Percentiles rank a stretch among this genome's conserved stretches.
phyloP scores from a whole-genome alignment of 352 stramenopile genomes.

The Hyphochytrium catenoides region DNA sequence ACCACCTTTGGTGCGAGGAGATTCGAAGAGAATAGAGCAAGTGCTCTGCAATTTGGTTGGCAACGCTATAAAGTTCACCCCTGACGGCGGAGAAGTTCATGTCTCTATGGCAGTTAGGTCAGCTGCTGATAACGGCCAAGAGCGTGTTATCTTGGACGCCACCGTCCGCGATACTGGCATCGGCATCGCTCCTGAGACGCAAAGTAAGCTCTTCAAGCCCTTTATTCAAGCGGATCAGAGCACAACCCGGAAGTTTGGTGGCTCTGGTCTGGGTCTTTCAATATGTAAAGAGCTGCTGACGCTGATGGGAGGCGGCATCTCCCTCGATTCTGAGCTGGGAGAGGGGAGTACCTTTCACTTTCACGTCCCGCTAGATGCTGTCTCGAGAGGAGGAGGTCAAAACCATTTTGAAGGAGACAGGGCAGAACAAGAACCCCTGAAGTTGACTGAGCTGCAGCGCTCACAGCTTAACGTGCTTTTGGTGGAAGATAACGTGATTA shows the following conservation, averaged over 20 bases:
- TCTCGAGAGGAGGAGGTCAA: background rate
- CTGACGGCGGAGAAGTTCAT: too few species aligned
- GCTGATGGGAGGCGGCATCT: conserved; percentile 3
- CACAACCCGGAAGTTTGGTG: conserved; percentile 3
- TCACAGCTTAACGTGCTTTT: too few species aligned
- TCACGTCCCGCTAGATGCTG: background rate
- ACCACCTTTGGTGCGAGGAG: too few species aligned
- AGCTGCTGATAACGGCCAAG: too few species aligned
- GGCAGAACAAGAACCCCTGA: background rate
- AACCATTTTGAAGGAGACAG: background rate
- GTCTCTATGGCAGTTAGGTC: too few species aligned
- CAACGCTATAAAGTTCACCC: conserved; percentile 70
- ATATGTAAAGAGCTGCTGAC: conserved; percentile 3
- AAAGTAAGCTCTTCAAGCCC: too few species aligned
- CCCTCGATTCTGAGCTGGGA: background rate
- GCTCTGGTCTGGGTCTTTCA: conserved; percentile 6
- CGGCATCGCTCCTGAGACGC: too few species aligned
- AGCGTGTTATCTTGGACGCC: too few species aligned
- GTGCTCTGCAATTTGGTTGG: conserved; percentile 50
- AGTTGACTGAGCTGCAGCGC: background rate
- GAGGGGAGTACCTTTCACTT: conserved; percentile 3
- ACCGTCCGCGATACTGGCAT: conserved; percentile 4
- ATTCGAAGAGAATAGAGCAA: too few species aligned
- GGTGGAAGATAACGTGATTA: too few species aligned
- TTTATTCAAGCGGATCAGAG: conserved; percentile 4